These are phyloP conservation scores for Ascomycota sp. DNA, from an alignment of 2,329 filamentous ascomycete genomes.

Conservation along the genomic window DNA sequence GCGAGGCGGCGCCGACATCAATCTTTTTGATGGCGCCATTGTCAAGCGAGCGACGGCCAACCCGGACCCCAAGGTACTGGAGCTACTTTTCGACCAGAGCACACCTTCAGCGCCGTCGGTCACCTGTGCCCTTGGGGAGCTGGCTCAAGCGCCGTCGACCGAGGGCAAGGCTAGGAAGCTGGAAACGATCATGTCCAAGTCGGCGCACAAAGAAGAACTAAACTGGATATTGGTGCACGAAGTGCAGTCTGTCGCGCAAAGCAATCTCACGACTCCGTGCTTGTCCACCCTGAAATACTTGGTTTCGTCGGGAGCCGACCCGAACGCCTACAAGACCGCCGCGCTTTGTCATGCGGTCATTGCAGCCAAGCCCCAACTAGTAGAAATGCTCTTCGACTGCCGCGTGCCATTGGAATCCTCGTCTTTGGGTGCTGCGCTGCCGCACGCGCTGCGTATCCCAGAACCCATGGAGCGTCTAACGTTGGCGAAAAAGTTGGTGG, in stretches of 20 bases:
- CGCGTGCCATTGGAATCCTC: constrained; percentile 14
- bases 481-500: constrained; percentile 26
- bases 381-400: constrained; percentile 24
- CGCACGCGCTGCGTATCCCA: constrained; percentile 26
- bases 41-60: constrained; percentile 19
- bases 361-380: constrained; percentile 20
- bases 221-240: constrained; percentile 26
- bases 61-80: constrained; percentile 24
- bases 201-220: constrained; percentile 20
- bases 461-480: constrained; percentile 28
- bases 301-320: constrained; percentile 27
- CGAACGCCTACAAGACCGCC: constrained; percentile 29
- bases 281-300: constrained; percentile 23
- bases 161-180: constrained; percentile 27
- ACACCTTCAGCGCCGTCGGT: constrained; percentile 22
- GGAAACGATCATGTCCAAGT: constrained; percentile 20
- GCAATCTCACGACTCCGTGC: constrained; percentile 13
- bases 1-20: constrained; percentile 29
- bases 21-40: constrained; percentile 21
- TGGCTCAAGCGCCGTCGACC: constrained; percentile 21
- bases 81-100: constrained; percentile 22
- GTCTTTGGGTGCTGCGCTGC: constrained; percentile 26
- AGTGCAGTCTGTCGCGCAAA: constrained; percentile 20
- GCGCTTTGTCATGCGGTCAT: constrained; percentile 28
- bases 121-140: constrained; percentile 17